Evolutionary conservation across 2,329 filamentous ascomycete genomes (phyloP), one percentile per base, ranked within the genome.

Genomic region (Alternaria arborescens): DNA sequence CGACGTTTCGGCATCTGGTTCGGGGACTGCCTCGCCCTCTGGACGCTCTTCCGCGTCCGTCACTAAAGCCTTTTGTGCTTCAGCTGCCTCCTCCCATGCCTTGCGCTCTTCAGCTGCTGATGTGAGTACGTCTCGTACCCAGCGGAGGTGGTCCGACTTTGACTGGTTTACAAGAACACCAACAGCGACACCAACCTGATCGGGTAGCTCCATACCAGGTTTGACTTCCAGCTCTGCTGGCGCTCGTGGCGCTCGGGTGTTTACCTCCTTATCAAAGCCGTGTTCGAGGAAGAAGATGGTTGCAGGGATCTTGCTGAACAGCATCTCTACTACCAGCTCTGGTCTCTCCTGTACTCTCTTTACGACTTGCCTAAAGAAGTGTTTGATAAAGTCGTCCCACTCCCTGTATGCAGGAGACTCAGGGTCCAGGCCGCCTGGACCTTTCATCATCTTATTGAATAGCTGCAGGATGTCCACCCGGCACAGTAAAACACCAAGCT

Each of bases 401-500:
- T 99, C 95, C 70, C 88, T 91, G 80, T 87, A 97, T 60, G 87
- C 85, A n/a, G 85, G 77, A 12, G 86, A 87, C 18, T 84, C 84
- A 34, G 85, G 85, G 72, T 94, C 89, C 32, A 98, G 81, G 1
- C 90, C 87, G 60, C 92, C 87, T 0, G 92, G 91, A 0, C 94
- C 94, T 76, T 96, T 96, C 78, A 98, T 91, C 88, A 99, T 94
- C 73, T 88, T 90, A 75, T 97, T 89, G 51, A 99, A 89, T 1
- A 98, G 84, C 43, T 91, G 88, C 47, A 99, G 88, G 36, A 97
- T 97, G 75, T 98, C 95, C 5, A 97, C 87, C 10, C 94, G 88
- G 79, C 93, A 98, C 1, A 99, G 84, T 81, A 97, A 87, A 22
- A 97, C 89, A 58, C 89, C 89, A 82, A 95, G 89, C 47, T 97